Conservation (phyloP, 2,329 filamentous ascomycete species). For the Aspergillus sergii region DNA sequence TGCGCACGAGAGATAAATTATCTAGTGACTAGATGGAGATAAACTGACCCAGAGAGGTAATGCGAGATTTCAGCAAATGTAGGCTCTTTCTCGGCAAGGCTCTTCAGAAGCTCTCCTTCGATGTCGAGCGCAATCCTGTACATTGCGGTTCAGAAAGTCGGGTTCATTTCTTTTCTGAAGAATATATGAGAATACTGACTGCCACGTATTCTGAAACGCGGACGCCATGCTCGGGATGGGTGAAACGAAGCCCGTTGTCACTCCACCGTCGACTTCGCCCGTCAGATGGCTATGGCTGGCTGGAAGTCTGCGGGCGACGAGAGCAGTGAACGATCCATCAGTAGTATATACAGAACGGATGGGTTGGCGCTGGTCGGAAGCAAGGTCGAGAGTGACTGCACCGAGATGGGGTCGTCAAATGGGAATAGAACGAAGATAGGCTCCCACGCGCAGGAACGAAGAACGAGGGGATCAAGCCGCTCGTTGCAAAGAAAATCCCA, state of each 20-base stretch:
- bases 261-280: constrained; percentile 56
- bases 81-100: constrained; percentile 53
- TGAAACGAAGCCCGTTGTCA: constrained; percentile 33
- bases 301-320: constrained; percentile 51
- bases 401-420: constrained; percentile 8
- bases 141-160: constrained; percentile 20
- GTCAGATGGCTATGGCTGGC: constrained; percentile 62
- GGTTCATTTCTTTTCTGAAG: constrained; percentile 14
- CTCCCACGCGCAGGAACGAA: constrained; percentile 16
- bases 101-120: constrained; percentile 52
- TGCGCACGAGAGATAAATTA: background rate
- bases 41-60: constrained; percentile 41
- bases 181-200: constrained; percentile 44
- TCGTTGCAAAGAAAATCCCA: constrained; percentile 25
- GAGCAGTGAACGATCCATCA: constrained; percentile 59
- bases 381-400: constrained; percentile 13
- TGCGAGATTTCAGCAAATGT: constrained; percentile 54
- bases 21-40: background rate
- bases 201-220: constrained; percentile 54
- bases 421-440: constrained; percentile 8
- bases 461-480: constrained; percentile 22
- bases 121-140: constrained; percentile 44
- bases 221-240: constrained; percentile 45
- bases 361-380: constrained; percentile 18
- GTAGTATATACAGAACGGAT: constrained; percentile 26